Conservation (phyloP, 2,329 filamentous ascomycete genomes). For the Trichoderma cornu-damae region DNA sequence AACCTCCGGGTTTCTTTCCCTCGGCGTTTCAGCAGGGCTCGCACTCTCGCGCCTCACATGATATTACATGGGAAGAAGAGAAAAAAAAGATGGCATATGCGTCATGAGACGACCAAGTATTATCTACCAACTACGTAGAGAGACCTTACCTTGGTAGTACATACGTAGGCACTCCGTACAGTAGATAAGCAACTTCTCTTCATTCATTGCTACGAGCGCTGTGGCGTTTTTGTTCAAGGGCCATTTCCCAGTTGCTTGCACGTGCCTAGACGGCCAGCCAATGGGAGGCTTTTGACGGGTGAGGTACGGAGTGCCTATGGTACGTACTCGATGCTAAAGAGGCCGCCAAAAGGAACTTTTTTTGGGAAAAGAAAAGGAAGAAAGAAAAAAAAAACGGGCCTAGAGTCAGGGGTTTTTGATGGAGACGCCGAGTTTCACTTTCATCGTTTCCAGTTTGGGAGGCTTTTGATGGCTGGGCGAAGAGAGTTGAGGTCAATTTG, state of each 20-base stretch:
- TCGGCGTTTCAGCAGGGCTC: neutral
- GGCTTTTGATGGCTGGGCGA: neutral
- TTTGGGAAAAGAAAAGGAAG: no score
- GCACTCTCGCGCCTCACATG: no score
- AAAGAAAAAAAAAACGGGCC: constrained; percentile 5
- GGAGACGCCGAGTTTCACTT: constrained; percentile 9
- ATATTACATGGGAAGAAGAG: no score
- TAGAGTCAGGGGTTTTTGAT: constrained; percentile 17
- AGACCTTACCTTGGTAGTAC: no score
- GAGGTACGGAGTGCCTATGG: no score
- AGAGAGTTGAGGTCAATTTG: neutral
- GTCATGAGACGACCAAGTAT: no score
- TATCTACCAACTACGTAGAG: no score
- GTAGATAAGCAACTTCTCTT: no score
- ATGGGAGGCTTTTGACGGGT: neutral
- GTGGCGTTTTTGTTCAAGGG: no score
- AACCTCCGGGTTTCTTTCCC: neutral
- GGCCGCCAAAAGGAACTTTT: constrained; percentile 14
- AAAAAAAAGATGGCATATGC: no score
- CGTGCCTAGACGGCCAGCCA: neutral
- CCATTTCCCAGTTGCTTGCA: neutral
- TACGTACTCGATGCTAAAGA: constrained; percentile 2
- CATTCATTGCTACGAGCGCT: no score
- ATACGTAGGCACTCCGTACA: no score
- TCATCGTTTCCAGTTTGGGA: neutral